phyloP scores from a whole-genome alignment of 768 basidiomycete species.

The Boletus rubescentipes region DNA sequence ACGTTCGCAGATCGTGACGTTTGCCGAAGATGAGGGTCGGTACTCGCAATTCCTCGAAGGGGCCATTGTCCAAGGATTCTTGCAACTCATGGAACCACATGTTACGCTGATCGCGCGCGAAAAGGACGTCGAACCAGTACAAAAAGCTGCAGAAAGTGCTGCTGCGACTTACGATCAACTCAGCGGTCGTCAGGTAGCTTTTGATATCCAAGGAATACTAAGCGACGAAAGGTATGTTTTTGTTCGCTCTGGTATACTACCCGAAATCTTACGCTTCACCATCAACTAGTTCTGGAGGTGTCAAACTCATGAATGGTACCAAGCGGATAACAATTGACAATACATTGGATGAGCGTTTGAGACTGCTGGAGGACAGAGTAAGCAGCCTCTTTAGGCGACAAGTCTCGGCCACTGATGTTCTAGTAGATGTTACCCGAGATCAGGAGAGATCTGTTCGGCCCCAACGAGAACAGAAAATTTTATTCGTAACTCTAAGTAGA shows the following conservation, averaged over 20 bases:
- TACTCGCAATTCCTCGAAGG: conserved; percentile 85
- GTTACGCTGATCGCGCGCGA: conserved; percentile 67
- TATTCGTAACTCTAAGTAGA: conserved; percentile 48
- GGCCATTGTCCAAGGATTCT: conserved; percentile 80
- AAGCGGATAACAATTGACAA: conserved; percentile 90
- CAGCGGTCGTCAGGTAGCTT: conserved; percentile 63
- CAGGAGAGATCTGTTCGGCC: conserved; percentile 82
- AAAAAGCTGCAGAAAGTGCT: conserved; percentile 67
- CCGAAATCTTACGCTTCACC: neutral
- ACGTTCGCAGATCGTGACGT: conserved; percentile 57
- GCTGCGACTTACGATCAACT: conserved; percentile 68
- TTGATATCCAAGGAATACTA: conserved; percentile 61
- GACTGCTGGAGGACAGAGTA: conserved; percentile 87
- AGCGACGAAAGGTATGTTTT: conserved; percentile 62
- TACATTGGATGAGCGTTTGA: conserved; percentile 88
- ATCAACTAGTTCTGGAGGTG: conserved; percentile 71
- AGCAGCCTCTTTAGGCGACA: conserved; percentile 24
- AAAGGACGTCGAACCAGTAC: conserved; percentile 60
- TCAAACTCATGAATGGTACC: conserved; percentile 70
- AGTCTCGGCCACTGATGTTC: neutral
- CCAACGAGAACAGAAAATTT: conserved; percentile 91
- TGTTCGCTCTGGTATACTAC: neutral
- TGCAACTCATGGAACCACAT: conserved; percentile 74
- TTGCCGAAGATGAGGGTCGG: conserved; percentile 62
- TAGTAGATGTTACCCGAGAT: conserved; percentile 94